Conservation (phyloP, 768 basidiomycete genomes). For the Lactifluus volemus region DNA sequence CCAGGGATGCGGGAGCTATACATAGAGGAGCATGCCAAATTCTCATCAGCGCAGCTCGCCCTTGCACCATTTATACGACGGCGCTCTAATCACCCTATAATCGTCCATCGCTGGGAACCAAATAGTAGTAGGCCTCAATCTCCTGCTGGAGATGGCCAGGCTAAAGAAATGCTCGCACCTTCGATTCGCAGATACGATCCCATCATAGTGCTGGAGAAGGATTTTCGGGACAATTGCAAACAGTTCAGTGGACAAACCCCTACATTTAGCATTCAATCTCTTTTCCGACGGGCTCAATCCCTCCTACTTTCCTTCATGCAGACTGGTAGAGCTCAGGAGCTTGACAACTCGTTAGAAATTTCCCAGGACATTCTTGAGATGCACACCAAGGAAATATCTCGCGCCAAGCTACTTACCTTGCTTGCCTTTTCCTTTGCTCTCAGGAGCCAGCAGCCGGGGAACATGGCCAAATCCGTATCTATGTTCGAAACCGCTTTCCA, state of each 20-base stretch:
- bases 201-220: not conserved
- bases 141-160: too few relatives aligned
- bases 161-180: too few relatives aligned
- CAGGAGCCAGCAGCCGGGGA: not conserved
- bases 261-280: not conserved
- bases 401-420: not conserved
- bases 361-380: not conserved
- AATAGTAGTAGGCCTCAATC: too few relatives aligned
- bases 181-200: not conserved
- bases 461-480: not conserved
- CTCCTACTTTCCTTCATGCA: not conserved
- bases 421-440: conserved; percentile 1
- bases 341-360: not conserved
- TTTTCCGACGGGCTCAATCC: not conserved
- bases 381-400: not conserved
- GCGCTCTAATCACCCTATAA: too few relatives aligned
- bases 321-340: not conserved
- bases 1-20: too few relatives aligned
- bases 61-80: too few relatives aligned
- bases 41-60: too few relatives aligned
- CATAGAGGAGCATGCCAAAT: too few relatives aligned
- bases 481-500: not conserved
- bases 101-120: too few relatives aligned
- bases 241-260: not conserved
- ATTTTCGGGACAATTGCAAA: not conserved